These are phyloP conservation scores for Chenopodium suecicum DNA, from an alignment of 148 eudicot genomes.

Conservation along the genomic window DNA sequence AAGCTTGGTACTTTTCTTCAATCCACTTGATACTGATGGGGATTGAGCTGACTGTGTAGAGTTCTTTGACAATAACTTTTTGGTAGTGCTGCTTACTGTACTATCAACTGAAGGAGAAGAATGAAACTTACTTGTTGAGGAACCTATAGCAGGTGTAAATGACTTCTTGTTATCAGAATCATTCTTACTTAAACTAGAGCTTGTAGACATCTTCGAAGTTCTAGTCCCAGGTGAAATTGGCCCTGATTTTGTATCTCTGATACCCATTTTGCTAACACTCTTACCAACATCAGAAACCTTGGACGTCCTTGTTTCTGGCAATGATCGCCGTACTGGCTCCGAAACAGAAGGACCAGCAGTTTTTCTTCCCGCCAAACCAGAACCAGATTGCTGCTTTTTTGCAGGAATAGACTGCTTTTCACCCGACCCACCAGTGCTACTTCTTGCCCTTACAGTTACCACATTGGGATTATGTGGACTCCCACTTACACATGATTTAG, in stretches of 20 bases:
- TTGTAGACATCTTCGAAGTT: constrained; percentile 47
- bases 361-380: constrained; percentile 35
- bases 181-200: constrained; percentile 42
- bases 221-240: constrained; percentile 49
- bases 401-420: constrained; percentile 43
- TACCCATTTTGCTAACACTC: constrained; percentile 29
- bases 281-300: constrained; percentile 41
- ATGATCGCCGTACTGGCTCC: constrained; percentile 54
- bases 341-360: constrained; percentile 32
- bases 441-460: constrained; percentile 47
- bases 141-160: constrained; percentile 36
- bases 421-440: constrained; percentile 69
- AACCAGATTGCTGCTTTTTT: constrained; percentile 33
- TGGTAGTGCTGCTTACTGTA: constrained; percentile 49
- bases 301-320: constrained; percentile 64
- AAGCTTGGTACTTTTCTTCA: constrained; percentile 25
- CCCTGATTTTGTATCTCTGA: constrained; percentile 37
- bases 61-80: constrained; percentile 44
- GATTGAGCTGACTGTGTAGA: constrained; percentile 23
- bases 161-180: constrained; percentile 43
- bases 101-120: constrained; percentile 65
- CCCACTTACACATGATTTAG: constrained; percentile 44
- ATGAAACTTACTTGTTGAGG: constrained; percentile 51
- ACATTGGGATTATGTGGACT: constrained; percentile 42
- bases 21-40: constrained; percentile 27